Evolutionary conservation across 1,139 yeast genomes (phyloP).

Genomic region (Magnusiomyces paraingens): DNA sequence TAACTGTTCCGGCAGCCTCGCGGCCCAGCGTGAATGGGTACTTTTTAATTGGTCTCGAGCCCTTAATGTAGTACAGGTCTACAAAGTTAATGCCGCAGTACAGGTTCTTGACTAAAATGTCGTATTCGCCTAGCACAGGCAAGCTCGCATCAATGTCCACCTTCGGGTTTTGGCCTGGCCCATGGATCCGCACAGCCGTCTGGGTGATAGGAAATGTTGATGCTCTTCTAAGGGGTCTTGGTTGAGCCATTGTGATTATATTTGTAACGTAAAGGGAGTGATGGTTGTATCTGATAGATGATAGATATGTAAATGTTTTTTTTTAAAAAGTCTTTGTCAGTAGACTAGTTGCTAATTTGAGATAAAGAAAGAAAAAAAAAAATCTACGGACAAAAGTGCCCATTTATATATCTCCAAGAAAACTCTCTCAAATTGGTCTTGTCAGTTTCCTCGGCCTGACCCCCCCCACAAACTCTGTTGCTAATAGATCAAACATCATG

Average conservation of each 20-base stretch:
- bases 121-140: slow-evolving; percentile 49
- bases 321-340: neutral
- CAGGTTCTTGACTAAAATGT: slow-evolving; percentile 61
- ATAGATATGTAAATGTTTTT: neutral
- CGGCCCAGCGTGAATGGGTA: slow-evolving; percentile 1
- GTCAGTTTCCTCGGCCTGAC: too few relatives aligned
- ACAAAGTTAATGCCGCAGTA: slow-evolving; percentile 79
- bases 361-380: neutral
- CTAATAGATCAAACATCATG: too few relatives aligned
- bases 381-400: neutral
- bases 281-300: too few relatives aligned
- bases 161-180: slow-evolving; percentile 46
- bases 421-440: too few relatives aligned
- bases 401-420: neutral
- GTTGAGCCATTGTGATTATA: too few relatives aligned
- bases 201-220: slow-evolving; percentile 32
- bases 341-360: neutral
- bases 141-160: slow-evolving; percentile 45
- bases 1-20: slow-evolving; percentile 1
- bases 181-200: slow-evolving; percentile 50
- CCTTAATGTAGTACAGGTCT: slow-evolving; percentile 73
- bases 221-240: too few relatives aligned
- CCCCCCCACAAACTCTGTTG: too few relatives aligned
- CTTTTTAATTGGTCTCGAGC: slow-evolving; percentile 50
- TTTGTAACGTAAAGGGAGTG: too few relatives aligned